phyloP scores from a whole-genome alignment of 768 basidiomycete species.

The Melanogaster broomeanus region DNA sequence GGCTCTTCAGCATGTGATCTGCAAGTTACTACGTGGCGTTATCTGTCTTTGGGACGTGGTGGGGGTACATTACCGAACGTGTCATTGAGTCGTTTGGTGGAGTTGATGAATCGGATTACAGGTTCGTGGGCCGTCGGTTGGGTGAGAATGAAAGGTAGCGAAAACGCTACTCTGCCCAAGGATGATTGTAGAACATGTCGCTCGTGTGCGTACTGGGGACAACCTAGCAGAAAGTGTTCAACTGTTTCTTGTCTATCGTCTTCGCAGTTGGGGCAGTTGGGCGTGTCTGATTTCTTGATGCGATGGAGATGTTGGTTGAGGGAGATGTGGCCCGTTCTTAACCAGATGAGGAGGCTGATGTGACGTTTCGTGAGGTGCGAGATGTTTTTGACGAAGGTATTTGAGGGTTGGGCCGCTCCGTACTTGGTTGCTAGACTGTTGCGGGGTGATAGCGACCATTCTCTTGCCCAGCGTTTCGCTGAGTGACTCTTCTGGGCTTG shows the following conservation, averaged over 20 bases:
- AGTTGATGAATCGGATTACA: background rate
- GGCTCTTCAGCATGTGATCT: too few species aligned
- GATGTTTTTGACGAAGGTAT: background rate
- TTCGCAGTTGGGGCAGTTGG: constrained; percentile 18
- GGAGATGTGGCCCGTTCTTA: constrained; percentile 15
- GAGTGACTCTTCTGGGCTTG: background rate
- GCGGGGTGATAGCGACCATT: background rate
- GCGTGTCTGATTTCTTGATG: constrained; percentile 14
- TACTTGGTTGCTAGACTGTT: background rate
- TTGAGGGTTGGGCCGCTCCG: background rate
- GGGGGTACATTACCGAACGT: background rate
- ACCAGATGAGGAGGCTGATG: constrained; percentile 15
- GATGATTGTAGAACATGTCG: background rate
- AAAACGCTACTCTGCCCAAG: constrained; percentile 5
- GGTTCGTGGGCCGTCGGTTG: background rate
- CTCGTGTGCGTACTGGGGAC: constrained; percentile 6
- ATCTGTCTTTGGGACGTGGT: too few species aligned
- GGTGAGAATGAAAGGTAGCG: constrained; percentile 1
- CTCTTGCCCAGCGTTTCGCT: background rate
- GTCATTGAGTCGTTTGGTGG: background rate
- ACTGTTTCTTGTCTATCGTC: background rate
- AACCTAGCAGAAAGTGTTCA: constrained; percentile 16
- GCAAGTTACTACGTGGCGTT: too few species aligned
- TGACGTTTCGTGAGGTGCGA: background rate
- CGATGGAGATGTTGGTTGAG: constrained; percentile 22